These are phyloP conservation scores for Coleophoma crateriformis DNA, from an alignment of 2,329 filamentous ascomycete species.

Conservation along the genomic window DNA sequence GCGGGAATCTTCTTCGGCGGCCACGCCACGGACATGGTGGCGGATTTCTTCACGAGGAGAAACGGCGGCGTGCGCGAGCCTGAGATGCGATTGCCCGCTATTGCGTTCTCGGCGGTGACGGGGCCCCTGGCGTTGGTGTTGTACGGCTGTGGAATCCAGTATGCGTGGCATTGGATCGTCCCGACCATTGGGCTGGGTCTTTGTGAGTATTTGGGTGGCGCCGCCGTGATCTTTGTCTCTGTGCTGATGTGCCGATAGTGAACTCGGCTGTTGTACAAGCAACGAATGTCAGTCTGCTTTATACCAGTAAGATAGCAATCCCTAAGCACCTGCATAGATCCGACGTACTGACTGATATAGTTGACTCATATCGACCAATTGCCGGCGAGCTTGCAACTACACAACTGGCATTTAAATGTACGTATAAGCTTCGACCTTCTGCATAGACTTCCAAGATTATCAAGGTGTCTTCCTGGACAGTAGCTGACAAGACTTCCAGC, in stretches of 20 bases:
- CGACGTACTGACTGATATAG: constrained; percentile 12
- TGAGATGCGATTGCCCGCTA: constrained; percentile 53
- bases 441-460: too few relatives aligned
- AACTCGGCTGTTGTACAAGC: constrained; percentile 51
- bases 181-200: constrained; percentile 48
- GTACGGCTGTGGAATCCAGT: constrained; percentile 41
- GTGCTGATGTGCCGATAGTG: constrained; percentile 16
- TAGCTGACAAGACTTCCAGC: constrained; percentile 24
- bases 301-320: constrained; percentile 25
- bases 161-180: constrained; percentile 47
- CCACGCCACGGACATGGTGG: constrained; percentile 13
- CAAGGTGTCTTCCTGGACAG: too few relatives aligned
- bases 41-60: constrained; percentile 36
- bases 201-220: background rate
- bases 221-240: background rate
- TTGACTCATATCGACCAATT: constrained; percentile 51
- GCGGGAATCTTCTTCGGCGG: constrained; percentile 12
- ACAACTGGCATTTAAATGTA: constrained; percentile 48
- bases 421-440: constrained; percentile 12
- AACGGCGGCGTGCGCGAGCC: constrained; percentile 53
- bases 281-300: constrained; percentile 50
- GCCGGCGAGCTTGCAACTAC: constrained; percentile 50
- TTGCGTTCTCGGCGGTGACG: constrained; percentile 43
- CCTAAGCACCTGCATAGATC: too few relatives aligned
- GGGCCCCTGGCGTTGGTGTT: constrained; percentile 39